A percentile compares a stretch with the other conserved stretches of the same genome.
These are phyloP conservation scores for Pyrenopolyporus hunteri DNA, from an alignment of 495 filamentous ascomycete species.

Conservation along the genomic window DNA sequence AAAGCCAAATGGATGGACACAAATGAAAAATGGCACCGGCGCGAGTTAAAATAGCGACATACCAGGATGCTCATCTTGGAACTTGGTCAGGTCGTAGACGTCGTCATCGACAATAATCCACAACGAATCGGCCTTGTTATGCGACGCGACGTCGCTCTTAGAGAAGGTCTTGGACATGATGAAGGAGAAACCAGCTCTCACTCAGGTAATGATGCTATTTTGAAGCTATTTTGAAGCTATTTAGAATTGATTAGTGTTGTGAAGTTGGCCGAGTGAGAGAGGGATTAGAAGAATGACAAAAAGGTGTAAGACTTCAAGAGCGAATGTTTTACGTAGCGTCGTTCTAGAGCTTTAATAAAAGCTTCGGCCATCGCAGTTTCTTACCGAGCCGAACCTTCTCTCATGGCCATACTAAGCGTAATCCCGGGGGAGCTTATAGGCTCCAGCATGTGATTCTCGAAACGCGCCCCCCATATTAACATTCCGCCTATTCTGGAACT, in stretches of 20 bases:
- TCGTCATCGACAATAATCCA: constrained; percentile 95
- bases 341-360: constrained; percentile 17
- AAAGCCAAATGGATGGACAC: constrained; percentile 11
- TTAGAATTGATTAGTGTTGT: neutral
- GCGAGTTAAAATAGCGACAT: constrained; percentile 36
- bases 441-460: constrained; percentile 33
- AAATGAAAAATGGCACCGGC: constrained; percentile 2
- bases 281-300: neutral
- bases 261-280: neutral
- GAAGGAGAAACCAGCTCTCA: constrained; percentile 6
- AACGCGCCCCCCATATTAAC: neutral
- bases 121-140: constrained; percentile 84
- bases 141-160: constrained; percentile 82
- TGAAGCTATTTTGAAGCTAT: neutral
- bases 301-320: neutral
- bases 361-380: constrained; percentile 26
- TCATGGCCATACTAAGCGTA: constrained; percentile 8
- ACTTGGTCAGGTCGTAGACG: constrained; percentile 94
- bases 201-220: constrained; percentile 2
- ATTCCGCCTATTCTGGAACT: constrained; percentile 11
- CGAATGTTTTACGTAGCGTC: neutral
- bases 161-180: constrained; percentile 89
- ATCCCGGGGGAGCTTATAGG: constrained; percentile 7
- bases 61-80: constrained; percentile 93
- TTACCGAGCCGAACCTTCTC: constrained; percentile 23